Evolutionary conservation across 805 yeast genomes (phyloP), one percentile per base, ranked within the genome.

Genomic region (Saccharomycopsis fibuligera): DNA sequence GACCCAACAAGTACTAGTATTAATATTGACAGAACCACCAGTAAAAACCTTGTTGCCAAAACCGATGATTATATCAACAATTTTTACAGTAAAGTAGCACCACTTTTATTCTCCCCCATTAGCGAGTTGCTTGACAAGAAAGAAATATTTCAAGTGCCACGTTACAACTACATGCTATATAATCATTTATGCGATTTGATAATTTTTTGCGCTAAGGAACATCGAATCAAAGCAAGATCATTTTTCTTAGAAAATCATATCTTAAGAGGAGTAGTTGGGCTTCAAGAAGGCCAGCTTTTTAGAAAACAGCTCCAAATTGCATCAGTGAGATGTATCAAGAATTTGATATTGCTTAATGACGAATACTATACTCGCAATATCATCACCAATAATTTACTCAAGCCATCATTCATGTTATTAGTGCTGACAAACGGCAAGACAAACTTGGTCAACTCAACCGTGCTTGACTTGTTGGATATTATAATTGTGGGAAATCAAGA

Each of bases 391-490:
- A 73, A 78, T 42, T 60, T 82, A 4, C 68, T 82, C 46, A n/a
- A 17, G 10, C 69, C 65, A 3, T 66, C 69, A 19, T 69, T 81
- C 30, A 71, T 86, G 49, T 59, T 62, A 1, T 67, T 78, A 85
- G 53, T 64, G 68, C 21, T 72, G 68, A 12, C 74, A 78, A 64
- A 68, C 27, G 64, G 65, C 35, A 79, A 85, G 21, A 16, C 27
- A 60, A 84, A 81, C 59, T 65, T 89, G 51, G 73, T 84, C 2
- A 84, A 79, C 58, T 88, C 96, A 0, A 75, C 90, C 4, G 75
- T 91, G 54, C 68, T 88, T 41, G 89, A 85, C 60, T 68, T 90
- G 21, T 66, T 81, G 30, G 83, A 78, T 56, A 68, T 72, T 19
- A 58, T 76, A 14, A 39, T 47, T 27, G 43, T 41, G 30, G 54